Evolutionary conservation across 768 basidiomycete genomes (phyloP), one percentile per base, ranked within the genome.

Genomic region (Kondoa malvinella): DNA sequence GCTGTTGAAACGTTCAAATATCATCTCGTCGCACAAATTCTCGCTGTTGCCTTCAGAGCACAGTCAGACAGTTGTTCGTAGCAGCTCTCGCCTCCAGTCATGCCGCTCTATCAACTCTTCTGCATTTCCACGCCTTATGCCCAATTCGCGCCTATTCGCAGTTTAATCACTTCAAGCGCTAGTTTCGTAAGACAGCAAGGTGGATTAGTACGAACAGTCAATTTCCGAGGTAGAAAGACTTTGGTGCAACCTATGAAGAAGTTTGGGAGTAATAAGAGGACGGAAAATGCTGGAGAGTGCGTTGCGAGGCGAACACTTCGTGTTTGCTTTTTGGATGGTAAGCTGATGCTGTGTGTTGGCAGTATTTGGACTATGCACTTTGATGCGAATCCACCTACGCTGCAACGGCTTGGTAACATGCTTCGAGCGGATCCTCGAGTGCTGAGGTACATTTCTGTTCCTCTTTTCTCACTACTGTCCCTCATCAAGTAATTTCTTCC

Each of bases 331-430:
- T 17, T 21, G 4, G 58, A 4, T 59, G 27, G 58, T 31, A 14
- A 25, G 21, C 58, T 25, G 8, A 63, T 17, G 29, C 27, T 63
- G 3, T 4, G 31, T 16, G 27, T 50, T 21, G 40, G 61, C 65
- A 92, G 90, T 73, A 91, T 91, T 76, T 92, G 89, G 89, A 85
- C 87, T 2, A 83, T 94, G 80, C 83, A 89, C 75, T 94, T 92
- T 76, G 91, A 94, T 79, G 83, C 88, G 2, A 86, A 87, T 8
- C 90, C 90, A 14, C 80, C 80, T 50, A 85, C 83, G 0, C 79
- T 92, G 62, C 79, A 80, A 3, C 79, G 81, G 0, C 79, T 94
- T n/a, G 84, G 84, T 71, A 77, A 79, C 8, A 80, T 86, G 67
- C 82, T 92, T 76, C 83, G 86, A 4, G 81, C 81, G 65, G 91